A percentile compares a stretch with the other conserved stretches of the same genome.
Conservation (phyloP, 768 basidiomycete species). For the Pisolithus orientalis region DNA sequence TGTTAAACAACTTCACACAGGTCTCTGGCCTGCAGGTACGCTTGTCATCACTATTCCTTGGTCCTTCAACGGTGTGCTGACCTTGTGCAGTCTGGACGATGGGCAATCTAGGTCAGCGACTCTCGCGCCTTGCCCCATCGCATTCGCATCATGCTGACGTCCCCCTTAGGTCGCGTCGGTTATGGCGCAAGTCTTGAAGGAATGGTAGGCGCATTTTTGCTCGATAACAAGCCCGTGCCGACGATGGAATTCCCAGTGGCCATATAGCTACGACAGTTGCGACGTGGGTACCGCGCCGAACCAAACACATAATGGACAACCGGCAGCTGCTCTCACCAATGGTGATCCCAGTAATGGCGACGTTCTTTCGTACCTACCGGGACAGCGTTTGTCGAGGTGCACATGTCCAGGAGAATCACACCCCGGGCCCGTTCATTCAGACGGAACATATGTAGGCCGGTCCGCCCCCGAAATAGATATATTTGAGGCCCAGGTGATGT, state of each 20-base stretch:
- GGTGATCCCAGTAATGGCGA: constrained; percentile 52
- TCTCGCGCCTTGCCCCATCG: background rate
- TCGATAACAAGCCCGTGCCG: constrained; percentile 1
- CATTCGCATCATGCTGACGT: background rate
- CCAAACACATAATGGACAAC: constrained; percentile 67
- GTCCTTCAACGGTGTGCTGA: background rate
- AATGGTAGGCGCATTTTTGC: constrained; percentile 40
- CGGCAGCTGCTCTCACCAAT: constrained; percentile 49
- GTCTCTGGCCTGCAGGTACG: constrained; percentile 66
- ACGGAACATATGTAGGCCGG: constrained; percentile 78
- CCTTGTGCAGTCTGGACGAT: constrained; percentile 52
- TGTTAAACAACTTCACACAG: constrained; percentile 19
- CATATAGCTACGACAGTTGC: constrained; percentile 78
- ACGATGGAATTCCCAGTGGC: constrained; percentile 45
- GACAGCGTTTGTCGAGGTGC: constrained; percentile 82
- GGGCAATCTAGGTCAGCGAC: constrained; percentile 62
- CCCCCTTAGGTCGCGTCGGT: constrained; percentile 61
- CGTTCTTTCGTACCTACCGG: constrained; percentile 76
- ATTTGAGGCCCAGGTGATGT: constrained; percentile 70
- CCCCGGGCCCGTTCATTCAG: constrained; percentile 74
- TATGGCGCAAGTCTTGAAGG: constrained; percentile 86
- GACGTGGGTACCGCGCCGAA: constrained; percentile 91
- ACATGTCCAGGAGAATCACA: constrained; percentile 84
- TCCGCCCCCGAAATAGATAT: constrained; percentile 88
- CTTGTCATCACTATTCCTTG: background rate